Evolutionary conservation across 495 filamentous ascomycete genomes (phyloP), one percentile per base, ranked within the genome.

Genomic region (Podospora fimiseda): DNA sequence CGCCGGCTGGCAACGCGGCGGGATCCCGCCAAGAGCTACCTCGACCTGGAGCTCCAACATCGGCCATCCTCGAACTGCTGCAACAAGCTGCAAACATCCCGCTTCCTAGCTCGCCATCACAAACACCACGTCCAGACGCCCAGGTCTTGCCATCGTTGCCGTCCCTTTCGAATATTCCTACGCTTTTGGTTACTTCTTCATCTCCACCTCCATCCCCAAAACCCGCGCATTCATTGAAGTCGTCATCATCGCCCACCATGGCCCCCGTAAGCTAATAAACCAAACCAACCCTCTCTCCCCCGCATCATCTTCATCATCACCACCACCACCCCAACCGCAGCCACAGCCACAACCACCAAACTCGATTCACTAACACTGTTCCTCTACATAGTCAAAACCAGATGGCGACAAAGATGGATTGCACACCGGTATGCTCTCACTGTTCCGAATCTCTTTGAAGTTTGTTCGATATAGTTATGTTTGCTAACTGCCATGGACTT

Each of bases 201-300:
- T 57, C 66, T 47, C 50, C 58, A 52, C 57, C 65, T 56, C 59
- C 63, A 41, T 65, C 67, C 16, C 38, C 43, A 18, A 52, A 19
- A 14, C 48, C 64, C 15, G 13, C n/a, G 36, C 21, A 41, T 16
- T 38, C 39, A n/a, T 13, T 11, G 43, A 13, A 13, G 3, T 22
- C 21, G 11, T 24, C 55, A 23, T 40, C 59, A 44, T 55, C 79
- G 62, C 60, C 54, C 70, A 83, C 66, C 52, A 87, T 87, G 84
- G 78, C 81, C 62, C 76, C 82, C 56, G 76, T 80, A 75, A 74
- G 74, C 66, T 63, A 46, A 20, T 51, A 19, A 13, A 24, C 44
- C 50, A 53, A 40, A 36, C 49, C 43, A 41, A 54, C 39, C 49
- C 27, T 14, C 6, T 4, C 15, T 19, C 3, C 15, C 16, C 44